Percentiles rank a stretch among this genome's conserved stretches.
phyloP scores from a whole-genome alignment of 345 rosid species.

The Lepidium africanum region DNA sequence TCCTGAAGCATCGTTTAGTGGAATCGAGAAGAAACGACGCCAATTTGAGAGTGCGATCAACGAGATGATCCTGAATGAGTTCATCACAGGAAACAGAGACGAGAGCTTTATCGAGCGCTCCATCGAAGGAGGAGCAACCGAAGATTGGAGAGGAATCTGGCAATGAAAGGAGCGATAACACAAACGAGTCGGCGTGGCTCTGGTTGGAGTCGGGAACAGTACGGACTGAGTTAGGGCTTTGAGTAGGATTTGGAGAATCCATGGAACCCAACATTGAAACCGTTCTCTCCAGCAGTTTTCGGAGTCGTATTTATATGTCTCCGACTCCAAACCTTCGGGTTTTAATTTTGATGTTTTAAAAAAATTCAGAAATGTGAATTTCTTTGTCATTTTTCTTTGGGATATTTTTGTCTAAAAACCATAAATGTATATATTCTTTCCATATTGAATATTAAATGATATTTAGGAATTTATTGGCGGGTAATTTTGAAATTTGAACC shows the following conservation, averaged over 20 bases:
- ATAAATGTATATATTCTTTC: too few species aligned
- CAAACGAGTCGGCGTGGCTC: not conserved
- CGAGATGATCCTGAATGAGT: not conserved
- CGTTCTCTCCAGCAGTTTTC: too few species aligned
- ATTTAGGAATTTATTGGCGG: too few species aligned
- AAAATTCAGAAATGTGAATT: too few species aligned
- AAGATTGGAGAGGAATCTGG: conserved; percentile 3
- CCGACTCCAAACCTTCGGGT: too few species aligned
- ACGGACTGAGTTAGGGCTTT: not conserved
- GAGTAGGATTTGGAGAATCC: not conserved
- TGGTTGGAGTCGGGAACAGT: not conserved
- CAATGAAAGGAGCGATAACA: not conserved
- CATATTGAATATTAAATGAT: too few species aligned
- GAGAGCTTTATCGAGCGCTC: conserved; percentile 13
- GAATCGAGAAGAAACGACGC: not conserved
- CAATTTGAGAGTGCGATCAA: not conserved
- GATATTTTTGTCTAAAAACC: too few species aligned
- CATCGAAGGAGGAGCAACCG: not conserved
- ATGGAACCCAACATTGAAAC: too few species aligned
- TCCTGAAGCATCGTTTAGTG: not conserved
- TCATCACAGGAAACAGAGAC: not conserved
- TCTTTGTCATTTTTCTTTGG: too few species aligned
- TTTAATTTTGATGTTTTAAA: too few species aligned
- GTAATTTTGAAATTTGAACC: too few species aligned
- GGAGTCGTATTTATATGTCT: too few species aligned